These are phyloP conservation scores for Suillus subluteus DNA, from an alignment of 768 basidiomycete species.

Conservation along the genomic window DNA sequence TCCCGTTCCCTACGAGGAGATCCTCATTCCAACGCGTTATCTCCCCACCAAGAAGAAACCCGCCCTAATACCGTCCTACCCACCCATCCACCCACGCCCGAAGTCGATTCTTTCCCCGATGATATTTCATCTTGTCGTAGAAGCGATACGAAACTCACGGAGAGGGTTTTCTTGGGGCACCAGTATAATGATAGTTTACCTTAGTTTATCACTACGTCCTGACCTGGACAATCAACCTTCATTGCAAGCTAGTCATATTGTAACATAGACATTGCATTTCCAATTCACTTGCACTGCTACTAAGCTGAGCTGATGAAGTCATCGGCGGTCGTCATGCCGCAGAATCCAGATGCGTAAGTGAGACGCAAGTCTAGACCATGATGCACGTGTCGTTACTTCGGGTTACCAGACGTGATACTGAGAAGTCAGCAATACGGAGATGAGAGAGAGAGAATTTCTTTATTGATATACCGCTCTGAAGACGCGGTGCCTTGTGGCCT, in stretches of 20 bases:
- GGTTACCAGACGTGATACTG: too few species aligned
- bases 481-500: too few species aligned
- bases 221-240: constrained; percentile 14
- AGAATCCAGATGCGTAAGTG: neutral
- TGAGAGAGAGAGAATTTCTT: too few species aligned
- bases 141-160: neutral
- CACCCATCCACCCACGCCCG: neutral
- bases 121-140: neutral
- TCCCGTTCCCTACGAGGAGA: neutral
- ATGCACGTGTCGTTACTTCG: too few species aligned
- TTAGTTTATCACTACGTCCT: constrained; percentile 6
- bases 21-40: neutral
- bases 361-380: too few species aligned
- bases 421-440: too few species aligned
- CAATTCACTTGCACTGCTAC: neutral
- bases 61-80: constrained; percentile 2
- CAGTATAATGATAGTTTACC: constrained; percentile 14
- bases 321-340: neutral
- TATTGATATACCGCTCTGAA: too few species aligned
- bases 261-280: constrained; percentile 4
- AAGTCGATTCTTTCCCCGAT: neutral
- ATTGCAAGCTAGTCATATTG: constrained; percentile 13
- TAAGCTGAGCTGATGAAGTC: neutral
- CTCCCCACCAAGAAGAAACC: constrained; percentile 11
- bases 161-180: constrained; percentile 9